Base-by-base conservation (phyloP, 306 rosid genomes). In the Pyrus bretschneideri region DNA sequence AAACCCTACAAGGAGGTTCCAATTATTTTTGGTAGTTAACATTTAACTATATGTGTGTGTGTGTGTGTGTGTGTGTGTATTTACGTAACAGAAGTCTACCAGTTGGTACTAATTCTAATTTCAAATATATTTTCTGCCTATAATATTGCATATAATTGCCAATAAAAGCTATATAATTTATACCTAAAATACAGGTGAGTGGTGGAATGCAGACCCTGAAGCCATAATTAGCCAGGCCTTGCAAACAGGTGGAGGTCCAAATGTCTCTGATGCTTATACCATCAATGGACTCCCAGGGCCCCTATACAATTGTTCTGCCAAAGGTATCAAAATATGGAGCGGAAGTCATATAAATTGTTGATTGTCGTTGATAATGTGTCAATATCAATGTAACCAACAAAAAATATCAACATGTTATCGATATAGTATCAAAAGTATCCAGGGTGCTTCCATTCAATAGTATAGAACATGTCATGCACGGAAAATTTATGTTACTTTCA, bases 201-300 rank as follows among this genome's bases (percentile, higher is more conserved):
- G 93, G 96, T 90, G 87, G 85, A 92, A 90, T 81, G 80, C 83
- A 29, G 87, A 90, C 74, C 57, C 96, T 51, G 96, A 92, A 76
- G 89, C 87, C 72, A 80, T 92, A 22, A 87, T 92, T 54, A 49
- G 42, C 21, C 89, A 89, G 49, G 97, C 97, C 12, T 6, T 85
- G 45, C 85, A 83, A 80, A 88, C 82, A 1, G 96, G 96, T 17
- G 96, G 96, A 33, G 93, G 90, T 29, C 93, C 96, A 55, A 92
- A 89, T 76, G 97, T 92, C 40, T 92, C 97, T 8, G 92, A 92
- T 77, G 96, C 97, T 23, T 92, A 87, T 69, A 91, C 94, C 10
- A 76, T 91, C 11, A 90, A 92, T 75, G 96, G 97, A 27, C 86
- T 92, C 23, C 91, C 93, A 11, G 91, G 96, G 21, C 96, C 89